phyloP scores from a whole-genome alignment of 1,284 basidiomycete species.

The Tilletia horrida region DNA sequence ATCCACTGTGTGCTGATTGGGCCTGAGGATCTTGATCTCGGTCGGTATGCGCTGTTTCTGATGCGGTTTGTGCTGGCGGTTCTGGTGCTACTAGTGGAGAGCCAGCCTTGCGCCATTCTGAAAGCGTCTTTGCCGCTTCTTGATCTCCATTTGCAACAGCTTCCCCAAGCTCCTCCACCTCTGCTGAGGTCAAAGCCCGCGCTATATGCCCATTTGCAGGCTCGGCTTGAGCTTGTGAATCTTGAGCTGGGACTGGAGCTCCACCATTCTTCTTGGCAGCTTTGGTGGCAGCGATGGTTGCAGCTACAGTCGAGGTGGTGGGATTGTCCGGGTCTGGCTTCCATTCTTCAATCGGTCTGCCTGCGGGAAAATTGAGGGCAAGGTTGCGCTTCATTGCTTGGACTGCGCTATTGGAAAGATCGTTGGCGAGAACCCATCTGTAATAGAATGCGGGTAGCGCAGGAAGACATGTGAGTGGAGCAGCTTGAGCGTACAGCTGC shows the following conservation, averaged over 20 bases:
- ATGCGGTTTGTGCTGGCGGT: neutral
- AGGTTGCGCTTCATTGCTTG: constrained; percentile 85
- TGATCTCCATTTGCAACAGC: constrained; percentile 14
- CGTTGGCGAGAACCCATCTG: constrained; percentile 89
- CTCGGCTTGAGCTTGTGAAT: neutral
- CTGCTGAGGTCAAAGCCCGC: neutral
- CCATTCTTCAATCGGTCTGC: constrained; percentile 27
- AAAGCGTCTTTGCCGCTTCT: constrained; percentile 14
- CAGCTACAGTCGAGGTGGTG: constrained; percentile 8
- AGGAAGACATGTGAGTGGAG: neutral
- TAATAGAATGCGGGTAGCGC: too few relatives aligned
- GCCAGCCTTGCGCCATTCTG: neutral
- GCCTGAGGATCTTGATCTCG: neutral
- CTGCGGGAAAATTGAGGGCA: constrained; percentile 76
- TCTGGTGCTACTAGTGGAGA: neutral
- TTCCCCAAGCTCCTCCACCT: constrained; percentile 12
- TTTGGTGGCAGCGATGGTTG: constrained; percentile 5
- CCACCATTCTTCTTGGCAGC: neutral
- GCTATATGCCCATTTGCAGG: constrained; percentile 1
- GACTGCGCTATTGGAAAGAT: constrained; percentile 77
- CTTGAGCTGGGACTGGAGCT: neutral
- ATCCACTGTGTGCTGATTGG: neutral
- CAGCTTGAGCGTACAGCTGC: neutral
- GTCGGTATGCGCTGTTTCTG: neutral
- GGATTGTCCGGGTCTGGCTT: constrained; percentile 16